Conservation (phyloP, 179 eudicot species). For the Silene vulgaris region DNA sequence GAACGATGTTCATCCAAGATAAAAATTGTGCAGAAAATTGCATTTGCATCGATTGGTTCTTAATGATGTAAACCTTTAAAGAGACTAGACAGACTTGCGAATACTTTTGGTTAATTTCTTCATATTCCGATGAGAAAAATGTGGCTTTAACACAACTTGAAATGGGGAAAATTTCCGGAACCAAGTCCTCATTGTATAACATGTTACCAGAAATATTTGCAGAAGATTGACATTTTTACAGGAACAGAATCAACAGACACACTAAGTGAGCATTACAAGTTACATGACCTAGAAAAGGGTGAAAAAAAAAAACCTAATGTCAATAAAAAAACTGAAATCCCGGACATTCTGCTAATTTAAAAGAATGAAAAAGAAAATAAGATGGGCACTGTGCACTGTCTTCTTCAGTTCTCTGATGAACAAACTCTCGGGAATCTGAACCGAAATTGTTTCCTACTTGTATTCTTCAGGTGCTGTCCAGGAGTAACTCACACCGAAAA, state of each 20-base stretch:
- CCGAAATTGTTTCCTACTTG: neutral
- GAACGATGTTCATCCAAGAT: too few species aligned
- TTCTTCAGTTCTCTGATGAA: neutral
- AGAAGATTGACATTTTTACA: neutral
- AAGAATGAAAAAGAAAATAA: neutral
- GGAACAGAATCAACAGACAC: neutral
- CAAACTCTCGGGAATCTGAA: neutral
- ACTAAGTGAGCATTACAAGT: neutral
- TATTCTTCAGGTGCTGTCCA: neutral
- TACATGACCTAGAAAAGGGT: conserved; percentile 6
- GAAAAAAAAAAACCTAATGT: neutral
- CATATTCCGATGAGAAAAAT: too few species aligned
- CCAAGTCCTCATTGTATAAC: neutral
- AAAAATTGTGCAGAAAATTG: too few species aligned
- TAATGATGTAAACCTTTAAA: too few species aligned
- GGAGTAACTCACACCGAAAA: neutral
- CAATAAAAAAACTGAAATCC: neutral
- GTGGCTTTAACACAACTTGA: too few species aligned
- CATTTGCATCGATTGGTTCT: too few species aligned
- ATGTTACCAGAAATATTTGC: neutral
- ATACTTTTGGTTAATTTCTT: too few species aligned
- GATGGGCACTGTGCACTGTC: neutral
- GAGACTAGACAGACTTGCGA: too few species aligned
- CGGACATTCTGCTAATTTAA: neutral
- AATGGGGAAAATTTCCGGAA: neutral